Evolutionary conservation across 495 filamentous ascomycete species (phyloP), one percentile per base, ranked within the genome.

Genomic region (Bacidia rubella): DNA sequence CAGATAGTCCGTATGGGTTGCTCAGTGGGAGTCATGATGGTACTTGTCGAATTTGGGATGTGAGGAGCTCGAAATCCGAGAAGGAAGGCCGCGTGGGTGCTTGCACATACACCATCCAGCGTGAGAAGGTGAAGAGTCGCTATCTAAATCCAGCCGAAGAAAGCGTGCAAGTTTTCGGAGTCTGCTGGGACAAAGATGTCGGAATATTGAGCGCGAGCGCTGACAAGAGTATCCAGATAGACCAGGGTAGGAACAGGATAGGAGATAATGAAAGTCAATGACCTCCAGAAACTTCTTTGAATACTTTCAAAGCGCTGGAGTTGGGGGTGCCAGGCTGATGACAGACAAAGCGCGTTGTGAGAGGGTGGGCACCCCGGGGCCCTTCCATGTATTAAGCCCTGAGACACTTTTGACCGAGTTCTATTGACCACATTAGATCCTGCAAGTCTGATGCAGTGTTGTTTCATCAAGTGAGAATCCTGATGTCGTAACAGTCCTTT

Each of bases 161-260:
- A 40, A 87, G 86, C 35, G 77, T 81, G 45, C 94, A 93, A 75
- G 88, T 98, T 42, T 93, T 97, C 70, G 77, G 80, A 17, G 87
- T 97, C 4, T 78, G 72, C 59, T 98, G 92, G 92, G 86, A 95
- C 68, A 68, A 69, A 57, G 71, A 73, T 19, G 73, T 93, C 40
- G 92, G 92, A 7, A 95, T 98, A 65, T 83, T 96, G 21, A 93
- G 86, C 65, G 89, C 71, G 4, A 87, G 89, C 11, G 89, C 95
- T 76, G 92, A 98, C 65, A 89, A 86, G 70, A 77, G 76, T 70
- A 82, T 97, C 57, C 93, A 97, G 70, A 79, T 97, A 54, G 94
- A 98, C 69, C 71, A 75, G 48, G 82, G 82, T 23, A 68, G 74
- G 52, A 70, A 70, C 40, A 67, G 74, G 22, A 32, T 57, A 41